Percentiles rank a stretch among this genome's conserved stretches.
Evolutionary conservation across 208 protist species (phyloP).

Genomic region (Acanthamoeba sp.): DNA sequence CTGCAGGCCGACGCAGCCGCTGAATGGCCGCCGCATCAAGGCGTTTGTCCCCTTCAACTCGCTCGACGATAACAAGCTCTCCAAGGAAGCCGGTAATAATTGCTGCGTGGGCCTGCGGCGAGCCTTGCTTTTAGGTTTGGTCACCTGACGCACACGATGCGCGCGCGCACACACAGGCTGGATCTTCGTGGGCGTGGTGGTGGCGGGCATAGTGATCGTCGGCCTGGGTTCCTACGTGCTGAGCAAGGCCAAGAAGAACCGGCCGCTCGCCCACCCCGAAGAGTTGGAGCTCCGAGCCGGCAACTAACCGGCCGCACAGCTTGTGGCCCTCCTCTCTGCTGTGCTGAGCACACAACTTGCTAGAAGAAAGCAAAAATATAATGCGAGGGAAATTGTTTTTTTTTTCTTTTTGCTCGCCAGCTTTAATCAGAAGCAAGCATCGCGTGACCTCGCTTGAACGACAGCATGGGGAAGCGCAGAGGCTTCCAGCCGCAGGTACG

Average conservation of each 20-base stretch:
- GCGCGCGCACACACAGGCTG: not conserved
- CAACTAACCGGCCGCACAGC: too few relatives aligned
- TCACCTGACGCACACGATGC: not conserved
- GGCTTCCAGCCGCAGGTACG: constrained; percentile 21
- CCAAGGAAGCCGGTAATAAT: constrained; percentile 61
- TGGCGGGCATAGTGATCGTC: constrained; percentile 22
- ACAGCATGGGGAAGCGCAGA: not conserved
- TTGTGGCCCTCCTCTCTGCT: too few relatives aligned
- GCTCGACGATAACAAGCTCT: constrained; percentile 34
- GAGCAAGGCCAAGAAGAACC: constrained; percentile 58
- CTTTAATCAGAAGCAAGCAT: too few relatives aligned
- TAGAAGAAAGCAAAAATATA: too few relatives aligned
- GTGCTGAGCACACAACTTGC: too few relatives aligned
- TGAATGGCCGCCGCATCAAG: constrained; percentile 69
- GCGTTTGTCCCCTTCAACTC: constrained; percentile 51
- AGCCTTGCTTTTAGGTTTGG: not conserved
- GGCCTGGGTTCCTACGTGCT: constrained; percentile 33
- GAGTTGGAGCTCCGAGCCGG: not conserved
- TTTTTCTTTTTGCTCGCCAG: too few relatives aligned
- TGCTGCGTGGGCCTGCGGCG: too few relatives aligned
- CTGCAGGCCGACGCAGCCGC: not conserved
- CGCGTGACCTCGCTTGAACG: too few relatives aligned
- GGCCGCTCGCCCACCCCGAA: not conserved
- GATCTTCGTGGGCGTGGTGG: constrained; percentile 65
- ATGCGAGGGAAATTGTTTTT: too few relatives aligned